Conservation (phyloP, 176 grass and related monocot species). For the Oropetium thomaeum region DNA sequence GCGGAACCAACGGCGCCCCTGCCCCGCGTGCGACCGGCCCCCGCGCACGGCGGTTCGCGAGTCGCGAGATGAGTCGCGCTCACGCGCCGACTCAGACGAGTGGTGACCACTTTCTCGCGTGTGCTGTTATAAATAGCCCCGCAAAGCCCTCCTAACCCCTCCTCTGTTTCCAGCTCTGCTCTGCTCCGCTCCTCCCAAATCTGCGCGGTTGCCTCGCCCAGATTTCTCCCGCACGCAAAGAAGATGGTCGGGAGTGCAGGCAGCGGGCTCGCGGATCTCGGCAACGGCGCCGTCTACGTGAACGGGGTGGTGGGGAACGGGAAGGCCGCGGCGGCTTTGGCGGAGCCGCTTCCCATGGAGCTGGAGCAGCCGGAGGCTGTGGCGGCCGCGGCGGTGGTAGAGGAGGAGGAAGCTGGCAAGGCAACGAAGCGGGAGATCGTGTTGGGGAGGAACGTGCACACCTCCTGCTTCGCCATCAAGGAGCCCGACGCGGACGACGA, state of each 20-base stretch:
- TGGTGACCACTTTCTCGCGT: background rate
- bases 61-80: background rate
- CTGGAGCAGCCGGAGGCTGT: slow-evolving; percentile 17
- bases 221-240: background rate
- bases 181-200: slow-evolving; percentile 13
- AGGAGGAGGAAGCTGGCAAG: background rate
- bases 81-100: background rate
- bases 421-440: slow-evolving; percentile 70
- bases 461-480: slow-evolving; percentile 55
- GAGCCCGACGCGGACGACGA: slow-evolving; percentile 89
- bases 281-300: background rate
- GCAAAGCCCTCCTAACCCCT: slow-evolving; percentile 25
- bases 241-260: slow-evolving; percentile 78
- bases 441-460: slow-evolving; percentile 78
- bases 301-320: background rate
- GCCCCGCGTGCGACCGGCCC: slow-evolving; percentile 21
- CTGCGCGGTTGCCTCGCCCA: background rate
- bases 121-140: slow-evolving; percentile 6
- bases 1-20: background rate
- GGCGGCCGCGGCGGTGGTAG: background rate
- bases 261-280: slow-evolving; percentile 51
- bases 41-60: background rate
- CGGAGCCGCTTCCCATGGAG: slow-evolving; percentile 41
- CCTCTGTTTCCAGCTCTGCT: background rate
- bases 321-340: background rate